Evolutionary conservation across 2,329 filamentous ascomycete genomes (phyloP).

Genomic region (Cercospora sp.): DNA sequence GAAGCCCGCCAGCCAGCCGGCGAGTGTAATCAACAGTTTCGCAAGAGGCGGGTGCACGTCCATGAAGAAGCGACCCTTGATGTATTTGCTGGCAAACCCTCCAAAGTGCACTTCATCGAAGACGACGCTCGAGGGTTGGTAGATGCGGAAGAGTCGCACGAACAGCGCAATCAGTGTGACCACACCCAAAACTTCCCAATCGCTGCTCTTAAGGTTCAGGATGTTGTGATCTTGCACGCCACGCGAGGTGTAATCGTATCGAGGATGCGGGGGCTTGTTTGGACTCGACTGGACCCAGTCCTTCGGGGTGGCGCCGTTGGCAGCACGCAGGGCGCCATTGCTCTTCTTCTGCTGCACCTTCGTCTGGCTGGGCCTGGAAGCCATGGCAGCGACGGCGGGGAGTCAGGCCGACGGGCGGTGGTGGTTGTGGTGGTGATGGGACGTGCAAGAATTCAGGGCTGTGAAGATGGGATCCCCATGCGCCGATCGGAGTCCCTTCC

Average conservation of each 20-base stretch:
- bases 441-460: not conserved
- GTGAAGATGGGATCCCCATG: slow-evolving; percentile 3
- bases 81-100: slow-evolving; percentile 97
- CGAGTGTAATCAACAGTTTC: slow-evolving; percentile 93
- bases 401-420: not conserved
- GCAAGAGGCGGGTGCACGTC: slow-evolving; percentile 98
- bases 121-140: slow-evolving; percentile 92
- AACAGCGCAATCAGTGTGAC: slow-evolving; percentile 74
- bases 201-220: slow-evolving; percentile 77
- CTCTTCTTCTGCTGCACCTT: slow-evolving; percentile 18
- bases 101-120: slow-evolving; percentile 99
- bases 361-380: slow-evolving; percentile 22
- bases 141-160: slow-evolving; percentile 92
- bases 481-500: not conserved
- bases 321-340: slow-evolving; percentile 16
- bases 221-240: slow-evolving; percentile 89
- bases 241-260: slow-evolving; percentile 67
- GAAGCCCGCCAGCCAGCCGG: slow-evolving; percentile 92
- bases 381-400: slow-evolving; percentile 22
- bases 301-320: slow-evolving; percentile 21
- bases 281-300: slow-evolving; percentile 31
- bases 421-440: not conserved
- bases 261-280: slow-evolving; percentile 39
- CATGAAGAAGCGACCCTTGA: slow-evolving; percentile 99
- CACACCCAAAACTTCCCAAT: slow-evolving; percentile 74